Conservation (phyloP, 108 stramenopile genomes). For the Cyclotella distinguenda region DNA sequence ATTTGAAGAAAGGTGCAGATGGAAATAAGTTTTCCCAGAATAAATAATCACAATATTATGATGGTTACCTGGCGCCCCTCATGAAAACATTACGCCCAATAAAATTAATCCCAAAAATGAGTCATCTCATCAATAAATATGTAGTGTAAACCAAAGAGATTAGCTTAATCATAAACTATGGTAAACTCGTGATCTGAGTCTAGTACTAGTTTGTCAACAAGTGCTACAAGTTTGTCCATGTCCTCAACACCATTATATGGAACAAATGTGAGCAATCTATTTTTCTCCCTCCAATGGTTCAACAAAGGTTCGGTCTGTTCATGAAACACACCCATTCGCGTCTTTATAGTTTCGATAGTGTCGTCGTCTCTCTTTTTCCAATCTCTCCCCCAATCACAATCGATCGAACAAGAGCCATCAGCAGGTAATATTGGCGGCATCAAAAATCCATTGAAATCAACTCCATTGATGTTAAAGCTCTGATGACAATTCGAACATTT, state of each 20-base stretch:
- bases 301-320: conserved; percentile 63
- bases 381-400: conserved; percentile 40
- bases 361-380: conserved; percentile 74
- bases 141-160: too few relatives aligned
- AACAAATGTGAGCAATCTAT: conserved; percentile 46
- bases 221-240: conserved; percentile 30
- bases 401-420: conserved; percentile 23
- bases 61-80: too few relatives aligned
- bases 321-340: conserved; percentile 59
- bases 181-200: background rate
- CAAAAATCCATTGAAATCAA: conserved; percentile 55
- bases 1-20: conserved; percentile 12
- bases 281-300: conserved; percentile 46
- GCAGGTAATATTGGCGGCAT: conserved; percentile 68
- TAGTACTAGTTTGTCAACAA: background rate
- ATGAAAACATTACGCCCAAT: too few relatives aligned
- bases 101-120: too few relatives aligned
- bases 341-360: conserved; percentile 47
- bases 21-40: too few relatives aligned
- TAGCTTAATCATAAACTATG: too few relatives aligned
- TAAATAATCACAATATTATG: too few relatives aligned
- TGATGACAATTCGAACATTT: conserved; percentile 56
- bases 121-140: too few relatives aligned
- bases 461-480: conserved; percentile 64
- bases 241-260: conserved; percentile 70